Conservation (phyloP, 305 asterid species). For the Withania somnifera region DNA sequence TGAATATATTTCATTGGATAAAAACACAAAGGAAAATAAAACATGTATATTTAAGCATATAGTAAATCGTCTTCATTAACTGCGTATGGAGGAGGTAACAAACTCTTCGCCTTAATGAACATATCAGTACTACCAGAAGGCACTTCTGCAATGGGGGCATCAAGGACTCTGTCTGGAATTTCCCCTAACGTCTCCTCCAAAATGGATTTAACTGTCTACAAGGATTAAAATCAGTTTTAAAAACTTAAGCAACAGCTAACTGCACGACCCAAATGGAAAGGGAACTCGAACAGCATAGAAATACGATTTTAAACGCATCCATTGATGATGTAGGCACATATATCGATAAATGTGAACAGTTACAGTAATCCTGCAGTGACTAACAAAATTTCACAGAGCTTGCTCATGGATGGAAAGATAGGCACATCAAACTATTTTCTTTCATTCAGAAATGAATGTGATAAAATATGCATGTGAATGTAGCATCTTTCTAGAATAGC, state of each 20-base stretch:
- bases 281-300: background rate
- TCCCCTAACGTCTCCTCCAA: constrained; percentile 63
- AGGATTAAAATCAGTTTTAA: background rate
- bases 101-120: constrained; percentile 45
- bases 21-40: background rate
- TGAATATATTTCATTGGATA: too few relatives aligned
- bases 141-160: constrained; percentile 39
- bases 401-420: background rate
- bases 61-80: constrained; percentile 51
- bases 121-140: constrained; percentile 26
- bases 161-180: constrained; percentile 70
- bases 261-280: background rate
- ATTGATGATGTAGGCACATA: too few relatives aligned
- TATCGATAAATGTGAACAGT: too few relatives aligned
- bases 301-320: background rate
- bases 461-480: background rate
- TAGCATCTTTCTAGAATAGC: background rate
- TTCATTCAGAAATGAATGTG: background rate
- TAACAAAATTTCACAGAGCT: background rate
- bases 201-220: constrained; percentile 59
- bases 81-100: constrained; percentile 56
- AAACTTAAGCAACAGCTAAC: background rate
- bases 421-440: background rate
- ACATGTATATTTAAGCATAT: constrained; percentile 31
- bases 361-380: background rate